Percentiles rank a stretch among this genome's conserved stretches.
phyloP scores from a whole-genome alignment of 139 green algal species.

The Chlamydomonas incerta region DNA sequence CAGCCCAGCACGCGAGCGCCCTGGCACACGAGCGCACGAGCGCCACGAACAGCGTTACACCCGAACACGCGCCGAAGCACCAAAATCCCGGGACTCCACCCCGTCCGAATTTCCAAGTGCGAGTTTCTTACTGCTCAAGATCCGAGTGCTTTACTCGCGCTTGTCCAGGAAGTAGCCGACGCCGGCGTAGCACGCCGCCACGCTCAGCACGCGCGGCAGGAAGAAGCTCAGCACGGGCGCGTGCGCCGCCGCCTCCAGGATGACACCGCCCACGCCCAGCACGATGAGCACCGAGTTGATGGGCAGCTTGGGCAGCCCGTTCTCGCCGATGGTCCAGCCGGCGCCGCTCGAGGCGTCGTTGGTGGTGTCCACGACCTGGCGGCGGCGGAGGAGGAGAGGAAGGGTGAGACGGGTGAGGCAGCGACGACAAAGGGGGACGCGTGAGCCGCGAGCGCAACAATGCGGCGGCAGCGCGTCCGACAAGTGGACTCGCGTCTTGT shows the following conservation, averaged over 20 bases:
- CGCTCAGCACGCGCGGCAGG: slow-evolving; percentile 73
- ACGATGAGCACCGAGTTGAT: slow-evolving; percentile 79
- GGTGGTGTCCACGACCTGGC: slow-evolving; percentile 63
- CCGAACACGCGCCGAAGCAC: too few species aligned
- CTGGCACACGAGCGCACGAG: too few species aligned
- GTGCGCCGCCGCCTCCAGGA: slow-evolving; percentile 74
- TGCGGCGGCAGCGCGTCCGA: too few species aligned
- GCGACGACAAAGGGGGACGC: too few species aligned
- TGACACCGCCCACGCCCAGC: slow-evolving; percentile 71
- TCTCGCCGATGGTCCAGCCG: slow-evolving; percentile 68
- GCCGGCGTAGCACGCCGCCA: slow-evolving; percentile 65
- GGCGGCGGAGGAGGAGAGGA: neutral
- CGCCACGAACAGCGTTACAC: too few species aligned
- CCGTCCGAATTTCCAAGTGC: too few species aligned
- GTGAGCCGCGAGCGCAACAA: too few species aligned
- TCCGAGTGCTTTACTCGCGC: slow-evolving; percentile 33
- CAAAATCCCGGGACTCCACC: too few species aligned
- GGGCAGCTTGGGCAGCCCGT: slow-evolving; percentile 75
- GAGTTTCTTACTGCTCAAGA: too few species aligned
- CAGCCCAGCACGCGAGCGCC: too few species aligned
- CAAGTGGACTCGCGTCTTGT: too few species aligned
- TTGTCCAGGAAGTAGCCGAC: slow-evolving; percentile 71
- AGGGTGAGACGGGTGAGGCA: too few species aligned
- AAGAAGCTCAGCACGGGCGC: slow-evolving; percentile 73
- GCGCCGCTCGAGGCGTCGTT: slow-evolving; percentile 70